Evolutionary conservation across 352 stramenopile genomes (phyloP).

Genomic region (Globisporangium rhizosaccharum): DNA sequence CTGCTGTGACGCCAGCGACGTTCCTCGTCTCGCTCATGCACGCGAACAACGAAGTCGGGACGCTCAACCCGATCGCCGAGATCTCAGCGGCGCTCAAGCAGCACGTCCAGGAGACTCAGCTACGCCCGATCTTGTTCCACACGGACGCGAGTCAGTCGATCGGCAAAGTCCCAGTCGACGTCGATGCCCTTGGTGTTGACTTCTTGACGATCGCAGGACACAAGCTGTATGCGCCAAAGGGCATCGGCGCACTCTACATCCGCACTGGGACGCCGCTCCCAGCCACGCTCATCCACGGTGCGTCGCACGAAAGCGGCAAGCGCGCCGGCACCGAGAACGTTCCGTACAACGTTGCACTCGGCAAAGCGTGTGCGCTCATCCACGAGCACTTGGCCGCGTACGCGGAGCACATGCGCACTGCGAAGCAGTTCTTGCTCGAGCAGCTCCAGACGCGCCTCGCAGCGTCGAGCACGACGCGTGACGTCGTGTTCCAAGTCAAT

Average conservation of each 20-base stretch:
- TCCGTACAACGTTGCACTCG: slow-evolving; percentile 91
- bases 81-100: slow-evolving; percentile 58
- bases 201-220: slow-evolving; percentile 96
- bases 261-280: slow-evolving; percentile 31
- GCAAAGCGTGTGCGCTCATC: slow-evolving; percentile 70
- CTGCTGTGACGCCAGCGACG: slow-evolving; percentile 80
- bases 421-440: slow-evolving; percentile 45
- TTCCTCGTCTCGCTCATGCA: slow-evolving; percentile 96
- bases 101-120: slow-evolving; percentile 20
- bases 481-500: slow-evolving; percentile 76
- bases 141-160: slow-evolving; percentile 96
- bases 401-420: slow-evolving; percentile 58
- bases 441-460: slow-evolving; percentile 46
- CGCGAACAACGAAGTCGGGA: slow-evolving; percentile 98
- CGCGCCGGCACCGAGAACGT: slow-evolving; percentile 97
- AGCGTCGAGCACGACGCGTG: slow-evolving; percentile 11
- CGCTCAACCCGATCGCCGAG: slow-evolving; percentile 91
- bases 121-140: slow-evolving; percentile 88
- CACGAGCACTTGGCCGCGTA: slow-evolving; percentile 72
- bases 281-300: slow-evolving; percentile 87
- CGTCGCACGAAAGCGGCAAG: slow-evolving; percentile 88
- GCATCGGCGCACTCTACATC: slow-evolving; percentile 79
- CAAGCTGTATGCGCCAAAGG: slow-evolving; percentile 97
- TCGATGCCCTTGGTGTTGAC: slow-evolving; percentile 85
- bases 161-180: slow-evolving; percentile 90